phyloP scores from a whole-genome alignment of 192 early-diverging fungal genomes.

The Umbelopsis ramanniana region DNA sequence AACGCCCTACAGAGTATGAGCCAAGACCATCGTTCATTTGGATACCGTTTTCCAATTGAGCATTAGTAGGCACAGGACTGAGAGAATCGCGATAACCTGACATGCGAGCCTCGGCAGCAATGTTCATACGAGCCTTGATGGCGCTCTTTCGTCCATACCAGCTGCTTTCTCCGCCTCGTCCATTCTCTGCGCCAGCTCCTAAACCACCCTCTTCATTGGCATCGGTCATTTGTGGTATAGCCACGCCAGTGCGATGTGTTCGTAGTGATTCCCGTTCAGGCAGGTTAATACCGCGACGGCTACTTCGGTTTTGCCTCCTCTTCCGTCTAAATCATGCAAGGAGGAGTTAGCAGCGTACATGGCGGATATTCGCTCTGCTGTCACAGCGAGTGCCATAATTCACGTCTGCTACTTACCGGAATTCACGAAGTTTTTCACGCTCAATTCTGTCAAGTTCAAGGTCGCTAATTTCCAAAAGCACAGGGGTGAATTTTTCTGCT shows the following conservation, averaged over 20 bases:
- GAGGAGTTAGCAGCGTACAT: background rate
- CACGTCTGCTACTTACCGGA: background rate
- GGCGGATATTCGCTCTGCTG: no score
- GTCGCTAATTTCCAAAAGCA: constrained; percentile 66
- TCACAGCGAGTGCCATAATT: background rate
- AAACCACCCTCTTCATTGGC: background rate
- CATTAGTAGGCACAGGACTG: constrained; percentile 4
- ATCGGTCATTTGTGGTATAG: constrained; percentile 36
- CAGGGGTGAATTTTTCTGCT: constrained; percentile 64
- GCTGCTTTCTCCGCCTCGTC: constrained; percentile 15
- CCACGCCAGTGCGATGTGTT: constrained; percentile 60
- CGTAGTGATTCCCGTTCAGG: constrained; percentile 74
- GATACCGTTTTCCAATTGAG: constrained; percentile 1
- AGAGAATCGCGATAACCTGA: constrained; percentile 18
- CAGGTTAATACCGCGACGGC: constrained; percentile 64
- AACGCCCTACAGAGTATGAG: background rate
- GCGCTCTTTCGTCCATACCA: constrained; percentile 32
- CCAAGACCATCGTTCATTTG: background rate
- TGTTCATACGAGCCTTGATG: constrained; percentile 30
- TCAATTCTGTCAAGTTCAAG: constrained; percentile 83
- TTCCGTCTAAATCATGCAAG: constrained; percentile 68
- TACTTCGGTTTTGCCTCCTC: constrained; percentile 74
- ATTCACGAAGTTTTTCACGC: constrained; percentile 72
- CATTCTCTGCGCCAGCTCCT: constrained; percentile 3
- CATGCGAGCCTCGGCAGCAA: constrained; percentile 35